Percentiles rank a stretch among this genome's conserved stretches.
These are phyloP conservation scores for Strigomonas galati DNA, from an alignment of 208 protist species.

Conservation along the genomic window DNA sequence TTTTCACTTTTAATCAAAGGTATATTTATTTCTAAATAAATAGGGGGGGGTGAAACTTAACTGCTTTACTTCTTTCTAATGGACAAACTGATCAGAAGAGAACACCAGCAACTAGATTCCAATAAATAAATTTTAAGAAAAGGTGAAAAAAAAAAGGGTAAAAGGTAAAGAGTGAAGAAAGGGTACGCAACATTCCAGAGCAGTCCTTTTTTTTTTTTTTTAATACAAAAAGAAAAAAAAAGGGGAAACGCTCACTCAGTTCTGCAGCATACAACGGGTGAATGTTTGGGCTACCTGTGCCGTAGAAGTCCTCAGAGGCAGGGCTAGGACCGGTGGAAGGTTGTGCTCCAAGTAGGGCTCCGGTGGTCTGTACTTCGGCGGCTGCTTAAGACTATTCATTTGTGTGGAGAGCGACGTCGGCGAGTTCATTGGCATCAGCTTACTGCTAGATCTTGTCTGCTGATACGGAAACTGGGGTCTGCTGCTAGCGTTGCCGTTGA, in stretches of 20 bases:
- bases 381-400: constrained; percentile 13
- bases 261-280: constrained; percentile 55
- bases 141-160: neutral
- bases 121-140: neutral
- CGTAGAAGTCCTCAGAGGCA: constrained; percentile 47
- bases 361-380: constrained; percentile 76
- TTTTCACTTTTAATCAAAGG: no score
- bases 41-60: neutral
- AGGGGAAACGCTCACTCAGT: constrained; percentile 18
- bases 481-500: constrained; percentile 21
- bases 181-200: no score
- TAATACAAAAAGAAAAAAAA: constrained; percentile 7
- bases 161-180: neutral
- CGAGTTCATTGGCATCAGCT: neutral
- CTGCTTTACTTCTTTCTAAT: no score
- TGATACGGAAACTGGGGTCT: constrained; percentile 1
- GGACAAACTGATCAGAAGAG: neutral
- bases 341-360: constrained; percentile 86
- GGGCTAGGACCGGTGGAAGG: constrained; percentile 77
- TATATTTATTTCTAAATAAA: constrained; percentile 1
- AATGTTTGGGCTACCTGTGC: constrained; percentile 51
- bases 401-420: neutral
- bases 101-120: neutral
- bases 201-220: neutral
- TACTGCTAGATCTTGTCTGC: neutral